phyloP scores from a whole-genome alignment of 495 filamentous ascomycete species.

The Penicillium parvum region DNA sequence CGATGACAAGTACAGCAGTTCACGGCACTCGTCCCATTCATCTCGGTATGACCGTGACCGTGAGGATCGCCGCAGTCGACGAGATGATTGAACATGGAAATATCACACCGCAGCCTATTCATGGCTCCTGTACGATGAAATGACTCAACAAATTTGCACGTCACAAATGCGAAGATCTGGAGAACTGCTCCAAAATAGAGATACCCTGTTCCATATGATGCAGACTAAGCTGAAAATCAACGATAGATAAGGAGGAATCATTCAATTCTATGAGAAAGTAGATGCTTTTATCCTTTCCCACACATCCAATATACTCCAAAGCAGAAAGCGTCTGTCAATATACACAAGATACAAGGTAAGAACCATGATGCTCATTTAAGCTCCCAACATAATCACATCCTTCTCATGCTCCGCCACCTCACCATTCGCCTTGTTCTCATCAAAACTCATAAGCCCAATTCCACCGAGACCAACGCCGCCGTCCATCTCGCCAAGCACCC shows the following conservation, averaged over 20 bases:
- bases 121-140: slow-evolving; percentile 10
- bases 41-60: slow-evolving; percentile 31
- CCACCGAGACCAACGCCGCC: slow-evolving; percentile 46
- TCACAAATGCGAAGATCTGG: too few species aligned
- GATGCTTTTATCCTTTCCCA: slow-evolving; percentile 26
- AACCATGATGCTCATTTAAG: slow-evolving; percentile 22
- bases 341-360: slow-evolving; percentile 25
- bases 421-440: slow-evolving; percentile 14
- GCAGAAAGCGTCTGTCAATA: slow-evolving; percentile 28
- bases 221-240: neutral
- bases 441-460: slow-evolving; percentile 33
- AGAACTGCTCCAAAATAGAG: slow-evolving; percentile 12
- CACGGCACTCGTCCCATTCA: slow-evolving; percentile 33
- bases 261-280: slow-evolving; percentile 26
- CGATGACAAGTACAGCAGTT: slow-evolving; percentile 34
- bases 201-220: slow-evolving; percentile 23
- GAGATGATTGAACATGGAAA: slow-evolving; percentile 25
- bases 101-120: neutral
- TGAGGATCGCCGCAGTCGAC: slow-evolving; percentile 30
- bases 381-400: slow-evolving; percentile 44
- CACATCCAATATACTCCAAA: slow-evolving; percentile 23
- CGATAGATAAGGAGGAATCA: slow-evolving; percentile 5
- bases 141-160: neutral
- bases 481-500: slow-evolving; percentile 91
- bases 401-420: slow-evolving; percentile 37